phyloP scores from a whole-genome alignment of 2,329 filamentous ascomycete species.

The Scytalidium sp. region DNA sequence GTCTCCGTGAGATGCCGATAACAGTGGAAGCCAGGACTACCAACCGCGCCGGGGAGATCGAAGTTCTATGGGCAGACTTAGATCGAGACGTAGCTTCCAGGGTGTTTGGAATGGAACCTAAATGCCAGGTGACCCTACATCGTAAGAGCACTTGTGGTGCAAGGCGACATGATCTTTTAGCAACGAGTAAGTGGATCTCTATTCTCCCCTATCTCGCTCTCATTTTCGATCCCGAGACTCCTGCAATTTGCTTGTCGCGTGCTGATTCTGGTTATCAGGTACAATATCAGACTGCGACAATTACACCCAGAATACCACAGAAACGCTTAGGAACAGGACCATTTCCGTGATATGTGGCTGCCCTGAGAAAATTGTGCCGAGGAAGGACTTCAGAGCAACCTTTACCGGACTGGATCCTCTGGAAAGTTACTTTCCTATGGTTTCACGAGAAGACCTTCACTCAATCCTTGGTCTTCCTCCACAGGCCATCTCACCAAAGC shows the following conservation, averaged over 20 bases:
- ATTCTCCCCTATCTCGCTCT: too few species aligned
- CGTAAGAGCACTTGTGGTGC: constrained; percentile 10
- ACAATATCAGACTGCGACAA: too few species aligned
- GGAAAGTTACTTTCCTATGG: constrained; percentile 15
- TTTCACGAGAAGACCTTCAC: constrained; percentile 3
- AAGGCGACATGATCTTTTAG: constrained; percentile 4
- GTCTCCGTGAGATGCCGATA: constrained; percentile 12
- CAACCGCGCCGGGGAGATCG: neutral
- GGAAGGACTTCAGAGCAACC: neutral
- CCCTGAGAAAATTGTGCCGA: constrained; percentile 2
- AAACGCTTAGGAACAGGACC: too few species aligned
- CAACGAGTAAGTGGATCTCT: neutral
- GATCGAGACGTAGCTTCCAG: constrained; percentile 1
- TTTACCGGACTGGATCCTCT: constrained; percentile 6
- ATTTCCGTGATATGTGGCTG: constrained; percentile 5
- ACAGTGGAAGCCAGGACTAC: constrained; percentile 1
- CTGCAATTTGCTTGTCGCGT: too few species aligned
- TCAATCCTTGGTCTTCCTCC: constrained; percentile 11
- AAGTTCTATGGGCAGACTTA: constrained; percentile 2
- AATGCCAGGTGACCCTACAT: constrained; percentile 12
- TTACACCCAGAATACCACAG: too few species aligned
- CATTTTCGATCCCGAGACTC: too few species aligned
- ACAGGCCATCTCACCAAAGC: neutral
- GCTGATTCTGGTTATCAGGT: too few species aligned
- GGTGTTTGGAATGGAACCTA: constrained; percentile 4